Conservation (phyloP, 2,329 filamentous ascomycete species). For the Penicillium frequentans region DNA sequence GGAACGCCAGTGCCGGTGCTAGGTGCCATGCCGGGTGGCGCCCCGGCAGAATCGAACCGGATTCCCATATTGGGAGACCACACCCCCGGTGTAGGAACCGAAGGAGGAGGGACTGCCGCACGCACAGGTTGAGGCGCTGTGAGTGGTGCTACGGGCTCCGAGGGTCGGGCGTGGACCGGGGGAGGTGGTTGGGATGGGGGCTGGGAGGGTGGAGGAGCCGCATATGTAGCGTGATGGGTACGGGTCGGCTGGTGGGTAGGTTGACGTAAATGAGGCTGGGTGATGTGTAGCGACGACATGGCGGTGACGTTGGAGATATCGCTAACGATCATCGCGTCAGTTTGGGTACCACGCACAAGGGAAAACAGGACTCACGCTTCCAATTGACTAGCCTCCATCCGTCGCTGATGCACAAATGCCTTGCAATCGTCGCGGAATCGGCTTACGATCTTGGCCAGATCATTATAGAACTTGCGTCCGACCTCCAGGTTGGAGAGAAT, state of each 20-base stretch:
- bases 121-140: constrained; percentile 50
- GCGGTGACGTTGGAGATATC: constrained; percentile 56
- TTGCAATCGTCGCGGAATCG: constrained; percentile 79
- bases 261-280: constrained; percentile 30
- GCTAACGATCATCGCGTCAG: constrained; percentile 28
- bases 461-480: constrained; percentile 95
- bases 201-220: constrained; percentile 37
- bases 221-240: constrained; percentile 32
- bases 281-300: constrained; percentile 59
- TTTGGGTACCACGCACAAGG: constrained; percentile 3
- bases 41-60: constrained; percentile 60
- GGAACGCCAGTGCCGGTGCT: constrained; percentile 24
- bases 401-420: constrained; percentile 75
- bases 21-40: constrained; percentile 29
- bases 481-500: constrained; percentile 89
- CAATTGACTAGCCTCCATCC: constrained; percentile 75
- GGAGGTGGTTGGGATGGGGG: constrained; percentile 42
- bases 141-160: constrained; percentile 36
- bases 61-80: constrained; percentile 84
- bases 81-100: constrained; percentile 57
- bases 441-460: constrained; percentile 82
- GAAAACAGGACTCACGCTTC: constrained; percentile 61
- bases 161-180: constrained; percentile 41
- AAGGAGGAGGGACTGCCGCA: constrained; percentile 48
- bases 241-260: constrained; percentile 32